Percentiles rank a stretch among this genome's conserved stretches.
phyloP scores from a whole-genome alignment of 2,329 filamentous ascomycete genomes.

The Diaporthe caulivora region DNA sequence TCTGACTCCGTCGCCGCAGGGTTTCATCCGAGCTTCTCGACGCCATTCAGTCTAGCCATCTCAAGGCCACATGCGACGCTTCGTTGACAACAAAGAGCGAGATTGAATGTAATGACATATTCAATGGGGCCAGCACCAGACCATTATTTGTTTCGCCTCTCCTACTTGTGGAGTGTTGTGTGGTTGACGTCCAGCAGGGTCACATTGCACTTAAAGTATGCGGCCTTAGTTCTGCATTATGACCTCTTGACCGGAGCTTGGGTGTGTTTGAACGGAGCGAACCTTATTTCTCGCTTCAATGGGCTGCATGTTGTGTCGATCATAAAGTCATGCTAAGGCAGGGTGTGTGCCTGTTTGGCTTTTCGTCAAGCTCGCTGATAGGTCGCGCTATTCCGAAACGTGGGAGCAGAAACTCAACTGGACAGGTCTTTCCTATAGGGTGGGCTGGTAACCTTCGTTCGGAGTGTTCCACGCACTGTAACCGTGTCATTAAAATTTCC shows the following conservation, averaged over 20 bases:
- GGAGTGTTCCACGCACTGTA: neutral
- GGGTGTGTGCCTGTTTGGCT: neutral
- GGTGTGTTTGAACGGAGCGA: too few relatives aligned
- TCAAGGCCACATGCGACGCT: neutral
- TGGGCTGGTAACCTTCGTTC: neutral
- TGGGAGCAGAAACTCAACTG: slow-evolving; percentile 3
- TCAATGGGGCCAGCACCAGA: neutral
- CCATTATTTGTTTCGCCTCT: neutral
- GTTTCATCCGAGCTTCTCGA: slow-evolving; percentile 12
- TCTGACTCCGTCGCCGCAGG: neutral
- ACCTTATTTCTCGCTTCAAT: too few relatives aligned
- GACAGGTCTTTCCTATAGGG: neutral
- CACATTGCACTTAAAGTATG: neutral
- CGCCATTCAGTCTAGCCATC: neutral
- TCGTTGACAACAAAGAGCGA: neutral
- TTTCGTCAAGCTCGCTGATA: slow-evolving; percentile 24
- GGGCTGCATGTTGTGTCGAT: slow-evolving; percentile 5
- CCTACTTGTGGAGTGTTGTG: neutral
- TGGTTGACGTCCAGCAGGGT: neutral
- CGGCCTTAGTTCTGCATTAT: neutral
- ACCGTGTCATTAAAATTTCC: neutral
- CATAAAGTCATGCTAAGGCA: slow-evolving; percentile 1
- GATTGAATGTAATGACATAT: neutral
- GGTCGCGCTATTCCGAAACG: slow-evolving; percentile 3
- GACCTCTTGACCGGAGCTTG: neutral